Evolutionary conservation across 1,284 basidiomycete genomes (phyloP), one percentile per base, ranked within the genome.

Genomic region (Sanghuangporus weigelae): DNA sequence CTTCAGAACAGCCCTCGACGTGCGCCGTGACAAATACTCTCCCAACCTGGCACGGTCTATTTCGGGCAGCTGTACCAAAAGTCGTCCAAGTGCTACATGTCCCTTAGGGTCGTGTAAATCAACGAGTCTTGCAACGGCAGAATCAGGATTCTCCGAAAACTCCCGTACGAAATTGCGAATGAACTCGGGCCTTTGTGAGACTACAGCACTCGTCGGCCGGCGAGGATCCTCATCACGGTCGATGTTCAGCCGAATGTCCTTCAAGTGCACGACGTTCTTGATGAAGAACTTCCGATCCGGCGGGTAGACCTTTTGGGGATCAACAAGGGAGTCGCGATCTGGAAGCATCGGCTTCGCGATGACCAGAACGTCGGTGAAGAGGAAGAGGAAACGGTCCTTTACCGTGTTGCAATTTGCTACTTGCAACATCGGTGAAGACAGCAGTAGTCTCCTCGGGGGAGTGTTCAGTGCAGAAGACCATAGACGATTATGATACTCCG

Each of bases 341-440:
- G 83, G 79, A 61, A 82, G 73, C 67, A 90, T 78, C 12, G 90
- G 85, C 71, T 93, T 90, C 53, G 90, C 85, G 66, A 99, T 87
- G 72, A 99, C 85, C 51, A 99, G 82, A 55, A 98, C 83, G 73
- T 99, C 97, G 72, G 81, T 93, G 81, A 99, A 99, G 23, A 99
- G 81, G 77, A 98, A 96, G 12, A 99, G 81, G 78, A 94, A 96
- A 8, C 96, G 89, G 72, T 98, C 95, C 74, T 99, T 98, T 75
- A 97, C 92, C 1, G 92, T 96, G 70, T 95, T 92, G 40, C 88
- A 82, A 75, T 95, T 95, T 70, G 95, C 94, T 6, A 98, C 93
- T 75, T 99, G 96, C 16, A 98, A 80, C 14, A 97, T 92, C 1
- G 95, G 91, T 5, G 91, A 90, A 2, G 90, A 89, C 46, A 95